These are phyloP conservation scores for Trichoderma harzianum DNA, from an alignment of 2,329 filamentous ascomycete species.

Conservation along the genomic window DNA sequence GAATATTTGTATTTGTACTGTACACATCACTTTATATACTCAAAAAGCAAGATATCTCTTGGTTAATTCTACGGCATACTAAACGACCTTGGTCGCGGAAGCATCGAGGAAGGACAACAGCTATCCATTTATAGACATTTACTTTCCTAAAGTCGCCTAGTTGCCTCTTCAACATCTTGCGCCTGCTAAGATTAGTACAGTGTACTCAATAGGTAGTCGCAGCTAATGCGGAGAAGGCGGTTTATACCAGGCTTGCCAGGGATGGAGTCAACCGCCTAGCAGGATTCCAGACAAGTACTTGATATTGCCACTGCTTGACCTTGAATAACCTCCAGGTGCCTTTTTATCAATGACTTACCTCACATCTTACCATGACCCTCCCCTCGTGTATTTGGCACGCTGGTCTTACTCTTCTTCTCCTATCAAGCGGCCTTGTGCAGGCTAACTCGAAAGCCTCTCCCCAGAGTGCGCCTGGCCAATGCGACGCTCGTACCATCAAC, in stretches of 20 bases:
- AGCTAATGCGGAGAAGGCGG: neutral
- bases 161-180: neutral
- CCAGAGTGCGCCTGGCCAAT: constrained; percentile 27
- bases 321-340: neutral
- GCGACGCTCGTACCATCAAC: constrained; percentile 66
- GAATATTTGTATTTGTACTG: neutral
- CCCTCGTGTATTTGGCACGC: constrained; percentile 10
- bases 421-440: neutral
- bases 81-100: neutral
- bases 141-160: neutral
- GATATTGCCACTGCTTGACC: neutral
- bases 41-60: neutral
- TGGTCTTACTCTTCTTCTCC: neutral
- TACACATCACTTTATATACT: neutral
- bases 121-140: neutral
- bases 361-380: constrained; percentile 3
- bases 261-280: neutral
- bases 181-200: neutral
- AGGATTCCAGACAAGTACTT: neutral
- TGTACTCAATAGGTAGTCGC: neutral
- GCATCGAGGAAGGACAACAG: neutral
- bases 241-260: neutral
- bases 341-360: constrained; percentile 5
- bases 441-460: neutral
- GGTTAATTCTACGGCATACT: neutral